Conservation (phyloP, 768 basidiomycete genomes). For the Hydnomerulius pinastri region DNA sequence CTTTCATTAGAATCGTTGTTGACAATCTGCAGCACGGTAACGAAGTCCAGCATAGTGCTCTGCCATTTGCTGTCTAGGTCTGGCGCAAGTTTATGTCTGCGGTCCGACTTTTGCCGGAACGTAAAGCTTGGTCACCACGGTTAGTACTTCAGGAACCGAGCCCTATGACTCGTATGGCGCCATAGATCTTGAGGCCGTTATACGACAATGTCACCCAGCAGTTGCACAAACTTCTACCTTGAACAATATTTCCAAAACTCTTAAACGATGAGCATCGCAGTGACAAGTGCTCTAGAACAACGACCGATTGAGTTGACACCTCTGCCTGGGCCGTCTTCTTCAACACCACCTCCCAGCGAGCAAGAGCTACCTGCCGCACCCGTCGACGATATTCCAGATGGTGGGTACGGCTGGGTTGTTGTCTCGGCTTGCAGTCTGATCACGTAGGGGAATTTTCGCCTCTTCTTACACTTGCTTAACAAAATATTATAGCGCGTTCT, state of each 20-base stretch:
- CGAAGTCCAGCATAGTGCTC: background rate
- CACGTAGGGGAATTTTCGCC: constrained; percentile 18
- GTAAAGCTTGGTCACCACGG: background rate
- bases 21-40: background rate
- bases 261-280: background rate
- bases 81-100: background rate
- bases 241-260: background rate
- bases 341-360: background rate
- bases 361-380: background rate
- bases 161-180: constrained; percentile 3
- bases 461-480: background rate
- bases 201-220: constrained; percentile 1
- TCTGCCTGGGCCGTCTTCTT: background rate
- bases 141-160: background rate
- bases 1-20: background rate
- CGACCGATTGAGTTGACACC: background rate
- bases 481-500: constrained; percentile 23
- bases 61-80: background rate
- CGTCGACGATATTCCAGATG: constrained; percentile 24
- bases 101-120: background rate
- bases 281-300: constrained; percentile 1
- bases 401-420: constrained; percentile 36
- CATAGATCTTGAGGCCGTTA: background rate
- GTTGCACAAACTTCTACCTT: background rate
- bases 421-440: constrained; percentile 30